A percentile compares a stretch with the other conserved stretches of the same genome.
These are phyloP conservation scores for Fagopyrum tataricum DNA, from an alignment of 148 eudicot species.

Conservation along the genomic window DNA sequence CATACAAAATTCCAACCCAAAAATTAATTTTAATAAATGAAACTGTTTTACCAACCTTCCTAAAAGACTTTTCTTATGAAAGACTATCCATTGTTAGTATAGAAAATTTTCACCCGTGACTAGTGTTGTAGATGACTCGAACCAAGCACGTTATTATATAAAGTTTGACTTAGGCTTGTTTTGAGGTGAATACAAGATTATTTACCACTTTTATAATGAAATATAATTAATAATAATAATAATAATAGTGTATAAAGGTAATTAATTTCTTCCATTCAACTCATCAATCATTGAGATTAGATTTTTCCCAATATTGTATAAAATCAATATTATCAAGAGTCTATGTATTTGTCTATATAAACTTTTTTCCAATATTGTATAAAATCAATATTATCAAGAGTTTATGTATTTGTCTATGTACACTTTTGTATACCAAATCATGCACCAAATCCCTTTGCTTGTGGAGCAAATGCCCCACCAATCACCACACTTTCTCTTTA, in stretches of 20 bases:
- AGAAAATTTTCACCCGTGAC: too few species aligned
- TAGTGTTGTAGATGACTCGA: too few species aligned
- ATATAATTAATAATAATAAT: background rate
- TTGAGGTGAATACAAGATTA: background rate
- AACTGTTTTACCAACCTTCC: too few species aligned
- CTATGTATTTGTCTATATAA: conserved; percentile 9
- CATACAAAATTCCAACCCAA: too few species aligned
- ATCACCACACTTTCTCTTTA: background rate
- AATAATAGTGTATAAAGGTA: background rate
- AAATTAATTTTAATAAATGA: too few species aligned
- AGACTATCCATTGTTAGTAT: too few species aligned
- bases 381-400: background rate
- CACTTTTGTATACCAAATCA: conserved; percentile 12
- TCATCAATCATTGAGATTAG: conserved; percentile 10
- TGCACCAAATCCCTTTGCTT: conserved; percentile 11
- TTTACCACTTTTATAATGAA: too few species aligned
- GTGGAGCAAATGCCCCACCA: conserved; percentile 7
- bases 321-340: background rate
- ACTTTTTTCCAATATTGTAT: conserved; percentile 13
- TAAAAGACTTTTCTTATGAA: too few species aligned
- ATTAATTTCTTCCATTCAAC: background rate
- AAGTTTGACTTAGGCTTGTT: background rate
- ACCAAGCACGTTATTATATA: too few species aligned
- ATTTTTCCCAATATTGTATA: background rate
- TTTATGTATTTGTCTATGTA: conserved; percentile 5